phyloP scores from a whole-genome alignment of 768 basidiomycete genomes.

The Lentinus brumalis region DNA sequence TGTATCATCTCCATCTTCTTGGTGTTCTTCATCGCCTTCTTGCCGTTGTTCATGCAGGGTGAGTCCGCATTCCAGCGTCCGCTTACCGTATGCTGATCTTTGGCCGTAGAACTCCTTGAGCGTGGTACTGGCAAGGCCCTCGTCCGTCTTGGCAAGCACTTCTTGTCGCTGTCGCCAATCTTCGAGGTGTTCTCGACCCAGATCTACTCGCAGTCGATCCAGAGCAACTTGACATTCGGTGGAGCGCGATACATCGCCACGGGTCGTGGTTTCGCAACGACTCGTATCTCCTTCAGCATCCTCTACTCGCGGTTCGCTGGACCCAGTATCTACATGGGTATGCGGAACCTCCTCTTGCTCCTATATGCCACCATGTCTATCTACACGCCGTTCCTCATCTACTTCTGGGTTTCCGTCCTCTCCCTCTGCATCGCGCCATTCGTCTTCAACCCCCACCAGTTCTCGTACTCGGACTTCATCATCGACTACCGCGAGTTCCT shows the following conservation, averaged over 20 bases:
- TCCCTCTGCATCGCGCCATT: conserved; percentile 97
- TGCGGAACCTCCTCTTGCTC: conserved; percentile 88
- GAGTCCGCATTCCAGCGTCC: conserved; percentile 24
- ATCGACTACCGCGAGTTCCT: conserved; percentile 99
- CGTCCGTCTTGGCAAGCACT: conserved; percentile 93
- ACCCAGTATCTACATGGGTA: conserved; percentile 98
- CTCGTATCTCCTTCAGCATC: conserved; percentile 93
- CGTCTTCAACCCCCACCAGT: conserved; percentile 99
- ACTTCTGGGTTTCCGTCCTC: conserved; percentile 98
- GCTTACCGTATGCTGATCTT: background rate
- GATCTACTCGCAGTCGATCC: conserved; percentile 95
- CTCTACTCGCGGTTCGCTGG: conserved; percentile 99
- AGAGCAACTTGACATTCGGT: conserved; percentile 96
- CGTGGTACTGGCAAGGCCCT: conserved; percentile 94
- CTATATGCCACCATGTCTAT: conserved; percentile 90
- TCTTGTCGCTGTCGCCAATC: conserved; percentile 93
- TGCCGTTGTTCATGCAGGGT: conserved; percentile 97
- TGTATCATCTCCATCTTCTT: conserved; percentile 98
- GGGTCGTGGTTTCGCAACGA: conserved; percentile 98
- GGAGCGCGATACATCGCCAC: conserved; percentile 99
- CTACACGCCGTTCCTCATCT: conserved; percentile 94
- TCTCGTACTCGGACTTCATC: conserved; percentile 95
- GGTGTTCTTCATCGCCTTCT: conserved; percentile 97
- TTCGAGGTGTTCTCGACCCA: conserved; percentile 99
- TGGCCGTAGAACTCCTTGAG: conserved; percentile 80